Evolutionary conservation across 371 early-diverging fungal genomes (phyloP), one percentile per base, ranked within the genome.

Genomic region (Lichtheimia hyalospora): DNA sequence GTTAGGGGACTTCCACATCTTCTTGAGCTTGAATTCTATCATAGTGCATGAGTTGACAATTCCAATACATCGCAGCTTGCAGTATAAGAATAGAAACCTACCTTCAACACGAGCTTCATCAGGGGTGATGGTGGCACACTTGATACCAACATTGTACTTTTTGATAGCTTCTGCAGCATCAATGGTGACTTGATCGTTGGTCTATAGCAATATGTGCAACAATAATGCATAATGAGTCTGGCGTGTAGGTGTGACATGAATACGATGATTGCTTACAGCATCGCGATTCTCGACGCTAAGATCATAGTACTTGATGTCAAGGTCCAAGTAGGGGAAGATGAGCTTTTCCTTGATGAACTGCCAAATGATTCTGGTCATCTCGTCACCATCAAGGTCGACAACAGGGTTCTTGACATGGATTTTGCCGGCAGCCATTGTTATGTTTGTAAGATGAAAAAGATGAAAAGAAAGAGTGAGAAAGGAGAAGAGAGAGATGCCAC

Each of bases 111-210:
- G 92, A 21, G 86, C 91, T 64, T 93, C 93, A 69, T 98, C 98
- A 15, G 98, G 97, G n/a, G 98, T 98, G 74, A 98, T 98, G 50
- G 98, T 98, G 23, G 98, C 98, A 79, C 98, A 98, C 83, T 98
- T 98, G 81, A 98, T 97, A 65, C 95, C 97, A 39, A 96, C 98
- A 73, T 95, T 93, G 85, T 95, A 95, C 85, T 96, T 93, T 67
- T 90, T 84, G 73, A 95, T 97, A 24, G 97, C 97, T 53, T 95
- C 90, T 42, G 98, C 98, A 50, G 98, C 95, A 54, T 97, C 97
- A 44, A 95, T 72, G 28, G 97, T 97, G 53, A 98, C 95, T 81
- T 92, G 87, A 81, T 98, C 98, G 70, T 94, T 78, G 34, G 98
- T 98, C 90, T 92, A 76, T 20, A 46, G 28, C n/a, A n/a, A n/a